These are phyloP conservation scores for Juglanconis sp. DNA, from an alignment of 2,329 filamentous ascomycete species.

Conservation along the genomic window DNA sequence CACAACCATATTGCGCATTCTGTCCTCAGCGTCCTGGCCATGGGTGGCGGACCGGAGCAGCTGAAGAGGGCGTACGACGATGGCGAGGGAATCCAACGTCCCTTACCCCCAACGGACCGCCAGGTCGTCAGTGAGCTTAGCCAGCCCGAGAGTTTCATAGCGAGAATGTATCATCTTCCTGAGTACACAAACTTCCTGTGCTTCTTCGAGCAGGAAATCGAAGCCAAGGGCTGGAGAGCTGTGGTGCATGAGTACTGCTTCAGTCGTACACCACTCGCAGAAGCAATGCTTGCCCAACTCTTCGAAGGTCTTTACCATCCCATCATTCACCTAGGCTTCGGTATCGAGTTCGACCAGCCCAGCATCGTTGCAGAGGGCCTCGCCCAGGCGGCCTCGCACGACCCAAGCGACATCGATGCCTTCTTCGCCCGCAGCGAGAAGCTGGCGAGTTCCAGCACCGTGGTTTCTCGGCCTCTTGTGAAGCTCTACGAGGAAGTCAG, in stretches of 20 bases:
- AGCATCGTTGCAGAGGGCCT: slow-evolving; percentile 65
- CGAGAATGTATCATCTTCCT: not conserved
- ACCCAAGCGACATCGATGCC: slow-evolving; percentile 40
- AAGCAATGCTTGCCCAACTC: slow-evolving; percentile 53
- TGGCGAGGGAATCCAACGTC: not conserved
- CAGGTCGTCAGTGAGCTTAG: not conserved
- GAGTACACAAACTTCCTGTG: slow-evolving; percentile 58
- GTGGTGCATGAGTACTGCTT: slow-evolving; percentile 63
- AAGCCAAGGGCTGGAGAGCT: slow-evolving; percentile 48
- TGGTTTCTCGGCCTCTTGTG: slow-evolving; percentile 12
- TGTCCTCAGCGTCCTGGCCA: slow-evolving; percentile 70
- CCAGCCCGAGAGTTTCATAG: not conserved
- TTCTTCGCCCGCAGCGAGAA: slow-evolving; percentile 35
- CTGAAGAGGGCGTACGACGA: not conserved
- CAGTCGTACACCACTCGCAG: slow-evolving; percentile 49
- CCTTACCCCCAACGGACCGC: not conserved
- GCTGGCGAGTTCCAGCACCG: not conserved
- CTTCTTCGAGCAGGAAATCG: slow-evolving; percentile 63
- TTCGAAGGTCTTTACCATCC: slow-evolving; percentile 59
- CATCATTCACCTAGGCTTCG: slow-evolving; percentile 67
- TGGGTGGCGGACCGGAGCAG: slow-evolving; percentile 52
- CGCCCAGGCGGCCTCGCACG: slow-evolving; percentile 60
- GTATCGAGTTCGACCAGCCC: slow-evolving; percentile 64
- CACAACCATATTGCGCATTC: slow-evolving; percentile 62
- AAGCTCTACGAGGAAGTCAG: slow-evolving; percentile 24